A percentile compares a stretch with the other conserved stretches of the same genome.
Conservation (phyloP, 495 filamentous ascomycete species). For the Podospora bellae-mahoneyi region DNA sequence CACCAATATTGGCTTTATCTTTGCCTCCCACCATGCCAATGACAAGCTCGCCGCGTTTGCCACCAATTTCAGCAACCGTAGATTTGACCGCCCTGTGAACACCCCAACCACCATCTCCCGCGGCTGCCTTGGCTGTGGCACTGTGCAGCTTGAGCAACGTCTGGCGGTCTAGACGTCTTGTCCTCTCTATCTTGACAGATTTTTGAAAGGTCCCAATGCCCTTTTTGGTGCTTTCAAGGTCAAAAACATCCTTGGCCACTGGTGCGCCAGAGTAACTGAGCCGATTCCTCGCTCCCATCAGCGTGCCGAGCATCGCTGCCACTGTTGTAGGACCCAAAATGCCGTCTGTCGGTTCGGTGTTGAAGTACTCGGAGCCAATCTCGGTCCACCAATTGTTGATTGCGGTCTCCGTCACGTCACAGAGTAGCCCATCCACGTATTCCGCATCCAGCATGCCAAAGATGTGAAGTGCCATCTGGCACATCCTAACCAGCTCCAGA, state of each 20-base stretch:
- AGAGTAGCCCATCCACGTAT: conserved; percentile 89
- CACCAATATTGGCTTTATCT: conserved; percentile 84
- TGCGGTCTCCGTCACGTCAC: conserved; percentile 86
- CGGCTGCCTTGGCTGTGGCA: conserved; percentile 82
- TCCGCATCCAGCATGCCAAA: conserved; percentile 85
- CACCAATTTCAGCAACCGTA: conserved; percentile 87
- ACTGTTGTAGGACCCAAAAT: conserved; percentile 91
- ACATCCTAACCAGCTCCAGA: conserved; percentile 85
- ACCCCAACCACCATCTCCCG: conserved; percentile 65
- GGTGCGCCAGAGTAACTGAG: conserved; percentile 75
- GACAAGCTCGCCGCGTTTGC: conserved; percentile 92
- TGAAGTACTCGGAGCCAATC: conserved; percentile 85
- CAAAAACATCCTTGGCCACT: conserved; percentile 88
- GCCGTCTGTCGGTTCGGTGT: conserved; percentile 86
- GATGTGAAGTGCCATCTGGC: conserved; percentile 81
- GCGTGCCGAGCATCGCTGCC: conserved; percentile 77
- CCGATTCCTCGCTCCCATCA: conserved; percentile 86
- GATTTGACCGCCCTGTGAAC: conserved; percentile 90
- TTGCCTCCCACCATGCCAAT: conserved; percentile 87
- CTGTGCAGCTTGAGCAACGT: conserved; percentile 79
- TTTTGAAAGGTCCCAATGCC: conserved; percentile 89
- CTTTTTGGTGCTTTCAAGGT: conserved; percentile 72
- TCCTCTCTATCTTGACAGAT: conserved; percentile 71
- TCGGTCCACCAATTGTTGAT: conserved; percentile 97
- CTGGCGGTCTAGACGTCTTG: conserved; percentile 73